Evolutionary conservation across 2,329 filamentous ascomycete species (phyloP), one percentile per base, ranked within the genome.

Genomic region (Sporothrix pseudoabietina): DNA sequence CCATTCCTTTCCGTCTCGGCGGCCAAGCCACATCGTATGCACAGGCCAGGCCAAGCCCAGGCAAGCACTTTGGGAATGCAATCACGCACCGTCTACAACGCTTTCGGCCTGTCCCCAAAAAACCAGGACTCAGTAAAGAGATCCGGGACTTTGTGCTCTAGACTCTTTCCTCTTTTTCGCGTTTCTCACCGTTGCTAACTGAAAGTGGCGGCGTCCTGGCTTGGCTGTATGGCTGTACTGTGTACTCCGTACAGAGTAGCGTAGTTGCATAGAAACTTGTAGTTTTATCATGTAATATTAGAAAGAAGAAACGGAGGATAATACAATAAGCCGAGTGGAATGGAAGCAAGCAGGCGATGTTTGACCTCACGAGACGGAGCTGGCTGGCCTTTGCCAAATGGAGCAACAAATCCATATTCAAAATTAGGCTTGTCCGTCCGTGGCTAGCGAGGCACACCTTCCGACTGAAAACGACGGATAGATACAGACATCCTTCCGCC

Each of bases 11-110:
- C 55, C 55, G 55, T 59, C 55, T 59, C 55, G 55, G 30, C 30
- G 55, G 55, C 32, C 26, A 30, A 57, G 55, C 55, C 55, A 57
- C 26, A 16, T 57, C 55, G 55, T 57, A 57, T 32, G 55, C 55
- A 57, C 55, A 32, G 55, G 12, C 55, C 55, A 32, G 55, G 55
- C 22, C 55, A 54, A 54, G n/a, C 41, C 41, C 41, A 44, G 12
- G 41, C 41, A 44, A 44, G 41, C 41, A 44, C 41, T 35, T 35
- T 35, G 35, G 8, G 35, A 2, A 35, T 35, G 8, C 39, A 41
- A 41, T 41, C 47, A 52, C 47, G 47, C 47, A 52, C 19, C 5
- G 0, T 44, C 35, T 35, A 35, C 12, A 44, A 44, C 12, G 41
- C 41, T 44, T 44, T 44, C 41, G 41, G 41, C 41, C 52, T 54